A percentile compares a stretch with the other conserved stretches of the same genome.
These are phyloP conservation scores for Penicillium paradoxum DNA, from an alignment of 495 filamentous ascomycete genomes.

Conservation along the genomic window DNA sequence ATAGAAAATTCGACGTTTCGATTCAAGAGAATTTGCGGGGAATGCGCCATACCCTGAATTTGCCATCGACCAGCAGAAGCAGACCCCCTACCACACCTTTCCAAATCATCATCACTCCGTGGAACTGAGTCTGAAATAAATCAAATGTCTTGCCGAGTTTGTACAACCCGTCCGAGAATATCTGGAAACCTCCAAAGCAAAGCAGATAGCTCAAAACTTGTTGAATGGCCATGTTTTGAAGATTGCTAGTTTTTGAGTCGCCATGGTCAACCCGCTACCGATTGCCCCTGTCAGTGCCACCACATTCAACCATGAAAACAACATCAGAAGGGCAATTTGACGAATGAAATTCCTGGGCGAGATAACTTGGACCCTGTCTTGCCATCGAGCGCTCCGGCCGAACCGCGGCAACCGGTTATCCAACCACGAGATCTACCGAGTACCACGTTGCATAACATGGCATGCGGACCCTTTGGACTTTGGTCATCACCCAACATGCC, in stretches of 20 bases:
- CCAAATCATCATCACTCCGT: background rate
- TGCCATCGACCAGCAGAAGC: background rate
- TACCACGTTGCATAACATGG: background rate
- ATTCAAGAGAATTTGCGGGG: background rate
- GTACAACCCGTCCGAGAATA: background rate
- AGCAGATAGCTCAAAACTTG: background rate
- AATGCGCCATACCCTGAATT: background rate
- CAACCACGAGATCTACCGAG: background rate
- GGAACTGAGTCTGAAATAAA: background rate
- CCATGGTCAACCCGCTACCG: background rate
- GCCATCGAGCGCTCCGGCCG: constrained; percentile 1
- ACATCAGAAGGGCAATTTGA: background rate
- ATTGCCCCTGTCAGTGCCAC: constrained; percentile 3
- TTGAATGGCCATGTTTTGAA: background rate
- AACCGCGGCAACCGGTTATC: background rate
- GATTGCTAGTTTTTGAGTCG: background rate
- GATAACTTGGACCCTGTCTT: background rate
- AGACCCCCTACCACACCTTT: background rate
- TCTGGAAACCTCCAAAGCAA: background rate
- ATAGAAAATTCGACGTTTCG: background rate
- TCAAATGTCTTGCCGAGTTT: background rate
- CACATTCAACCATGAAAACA: background rate
- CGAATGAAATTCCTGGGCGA: background rate
- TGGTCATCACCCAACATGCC: background rate
- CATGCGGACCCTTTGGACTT: background rate